phyloP scores from a whole-genome alignment of 176 grass and related monocot species.

The Aegilops tauschii region DNA sequence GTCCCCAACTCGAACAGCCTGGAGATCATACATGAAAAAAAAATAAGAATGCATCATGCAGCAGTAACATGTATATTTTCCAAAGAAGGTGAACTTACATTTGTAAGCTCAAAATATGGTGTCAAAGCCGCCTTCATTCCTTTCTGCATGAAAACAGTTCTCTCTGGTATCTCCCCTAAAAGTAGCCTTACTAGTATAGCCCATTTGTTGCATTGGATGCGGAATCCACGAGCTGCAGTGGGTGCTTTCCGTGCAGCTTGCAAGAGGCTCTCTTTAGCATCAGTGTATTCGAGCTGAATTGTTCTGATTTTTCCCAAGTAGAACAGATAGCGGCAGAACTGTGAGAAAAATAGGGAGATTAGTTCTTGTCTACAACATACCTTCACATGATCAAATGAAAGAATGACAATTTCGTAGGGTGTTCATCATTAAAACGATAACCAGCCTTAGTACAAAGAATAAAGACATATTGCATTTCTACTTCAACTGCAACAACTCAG shows the following conservation, averaged over 20 bases:
- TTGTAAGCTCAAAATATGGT: slow-evolving; percentile 89
- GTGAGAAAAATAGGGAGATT: slow-evolving; percentile 12
- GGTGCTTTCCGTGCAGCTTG: slow-evolving; percentile 87
- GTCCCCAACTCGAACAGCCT: slow-evolving; percentile 88
- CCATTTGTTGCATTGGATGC: slow-evolving; percentile 87
- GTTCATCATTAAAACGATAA: not conserved
- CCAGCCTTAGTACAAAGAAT: not conserved
- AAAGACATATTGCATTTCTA: not conserved
- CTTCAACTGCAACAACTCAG: not conserved
- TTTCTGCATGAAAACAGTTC: slow-evolving; percentile 89
- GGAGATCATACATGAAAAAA: slow-evolving; percentile 18
- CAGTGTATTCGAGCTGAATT: slow-evolving; percentile 87
- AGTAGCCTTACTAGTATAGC: slow-evolving; percentile 68
- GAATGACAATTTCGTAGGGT: not conserved
- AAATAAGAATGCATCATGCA: not conserved
- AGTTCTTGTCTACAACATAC: slow-evolving; percentile 2
- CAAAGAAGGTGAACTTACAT: slow-evolving; percentile 36
- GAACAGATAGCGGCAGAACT: slow-evolving; percentile 89
- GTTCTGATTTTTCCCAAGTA: slow-evolving; percentile 92
- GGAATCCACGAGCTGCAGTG: slow-evolving; percentile 65
- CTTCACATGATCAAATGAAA: slow-evolving; percentile 3
- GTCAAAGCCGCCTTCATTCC: slow-evolving; percentile 78
- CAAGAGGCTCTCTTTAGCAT: slow-evolving; percentile 87
- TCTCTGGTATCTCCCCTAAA: slow-evolving; percentile 78
- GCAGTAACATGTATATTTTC: not conserved